Evolutionary conservation across 1,284 basidiomycete species (phyloP).

Genomic region (Pseudozyma pruni): DNA sequence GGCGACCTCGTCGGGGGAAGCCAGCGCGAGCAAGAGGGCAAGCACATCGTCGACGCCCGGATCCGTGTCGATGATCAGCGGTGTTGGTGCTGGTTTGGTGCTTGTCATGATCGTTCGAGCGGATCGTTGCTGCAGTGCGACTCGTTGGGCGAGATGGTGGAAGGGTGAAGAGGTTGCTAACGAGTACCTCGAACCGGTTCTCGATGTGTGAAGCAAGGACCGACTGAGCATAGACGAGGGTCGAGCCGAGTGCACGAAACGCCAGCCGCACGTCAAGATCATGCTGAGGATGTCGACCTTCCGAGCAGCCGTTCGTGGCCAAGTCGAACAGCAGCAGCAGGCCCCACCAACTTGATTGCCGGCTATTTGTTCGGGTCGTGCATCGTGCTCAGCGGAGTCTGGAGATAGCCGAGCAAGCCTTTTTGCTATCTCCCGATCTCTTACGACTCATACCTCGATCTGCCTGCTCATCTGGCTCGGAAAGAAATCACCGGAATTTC

Average conservation of each 20-base stretch:
- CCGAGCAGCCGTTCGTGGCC: constrained; percentile 12
- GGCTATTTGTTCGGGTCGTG: constrained; percentile 18
- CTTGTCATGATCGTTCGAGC: constrained; percentile 3
- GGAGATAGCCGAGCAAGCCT: not conserved
- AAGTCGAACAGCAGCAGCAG: not conserved
- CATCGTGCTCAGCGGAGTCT: not conserved
- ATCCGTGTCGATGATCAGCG: constrained; percentile 63
- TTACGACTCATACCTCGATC: not conserved
- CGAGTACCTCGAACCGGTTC: not conserved
- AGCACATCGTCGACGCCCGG: constrained; percentile 87
- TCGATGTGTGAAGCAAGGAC: not conserved
- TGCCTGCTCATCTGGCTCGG: not conserved
- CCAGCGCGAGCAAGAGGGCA: constrained; percentile 72
- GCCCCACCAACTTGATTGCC: constrained; percentile 1
- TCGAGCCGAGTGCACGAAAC: too few species aligned
- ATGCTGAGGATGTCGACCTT: not conserved
- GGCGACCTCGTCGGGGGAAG: constrained; percentile 51
- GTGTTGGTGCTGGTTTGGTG: constrained; percentile 10
- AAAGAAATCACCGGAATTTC: constrained; percentile 1
- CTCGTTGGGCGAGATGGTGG: not conserved
- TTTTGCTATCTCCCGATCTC: constrained; percentile 17
- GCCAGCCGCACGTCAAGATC: too few species aligned
- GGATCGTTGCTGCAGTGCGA: not conserved
- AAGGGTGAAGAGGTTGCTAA: not conserved
- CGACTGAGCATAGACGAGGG: too few species aligned